Base-by-base conservation (phyloP, 257 asterid species). In the Scutellaria galericulata region DNA sequence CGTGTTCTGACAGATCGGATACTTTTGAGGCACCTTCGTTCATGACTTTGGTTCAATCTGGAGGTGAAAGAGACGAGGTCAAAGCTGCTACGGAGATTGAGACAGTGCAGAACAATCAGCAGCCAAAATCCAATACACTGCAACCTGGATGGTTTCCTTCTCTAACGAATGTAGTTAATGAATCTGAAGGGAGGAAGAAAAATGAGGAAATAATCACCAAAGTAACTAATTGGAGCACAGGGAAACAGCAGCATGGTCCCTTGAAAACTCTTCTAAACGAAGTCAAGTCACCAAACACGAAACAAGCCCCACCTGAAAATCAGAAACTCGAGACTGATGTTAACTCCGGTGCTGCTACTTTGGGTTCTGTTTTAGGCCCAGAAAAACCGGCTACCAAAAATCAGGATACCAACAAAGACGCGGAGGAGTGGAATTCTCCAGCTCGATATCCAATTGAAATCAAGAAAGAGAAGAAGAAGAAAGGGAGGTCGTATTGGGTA, bases 341-440 rank as follows among this genome's bases (percentile, higher is more conserved):
- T 73, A 65, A 62, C 44, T 77, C 63, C 52, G 77, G 55, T 40
- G 79, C 81, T 5, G 73, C 84, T 5, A 83, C 86, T 46, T 83
- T 75, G 60, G 79, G 71, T 65, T 58, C 83, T 1, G 82, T 80
- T 77, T 44, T 61, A 39, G 80, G 74, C 24, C 62, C 83, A 3
- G 87, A 80, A 69, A 75, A 79, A 48, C 81, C 81, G 45, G 72
- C 51, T 70, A 14, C 31, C 46, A 75, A 65, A 54, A 62, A 70
- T 37, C 66, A 57, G 61, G 78, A 76, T 13, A 73, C 76, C 15
- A 76, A 77, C 70, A 89, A 82, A 75, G 90, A 86, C 52, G 74
- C 63, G 22, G 95, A 86, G 83, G 97, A 88, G 80, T 90, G 97
- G 98, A 83, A 90, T 73, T 93, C 96, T 27, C 98, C 97, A 0